Evolutionary conservation across 208 protist species (phyloP), one percentile per base, ranked within the genome.

Genomic region (Trypanosoma cruzi): DNA sequence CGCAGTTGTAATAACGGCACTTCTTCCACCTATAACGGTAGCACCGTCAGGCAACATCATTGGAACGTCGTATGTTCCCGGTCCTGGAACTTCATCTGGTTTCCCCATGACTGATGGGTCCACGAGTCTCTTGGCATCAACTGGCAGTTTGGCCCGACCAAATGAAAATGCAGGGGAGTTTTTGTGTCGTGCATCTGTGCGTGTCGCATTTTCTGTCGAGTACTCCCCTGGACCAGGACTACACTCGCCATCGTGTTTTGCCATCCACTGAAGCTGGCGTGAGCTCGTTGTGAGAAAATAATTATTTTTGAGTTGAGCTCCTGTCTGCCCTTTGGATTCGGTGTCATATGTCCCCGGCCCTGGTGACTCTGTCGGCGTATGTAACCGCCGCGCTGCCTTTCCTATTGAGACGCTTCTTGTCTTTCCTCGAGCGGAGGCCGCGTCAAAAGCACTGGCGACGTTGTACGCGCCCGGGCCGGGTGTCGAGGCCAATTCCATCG

Each of bases 381-480:
- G 56, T 32, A 65, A 36, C 34, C 42, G 29, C 28, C 64, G 58
- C 26, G 58, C 50, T n/a, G 59, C 59, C 10, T 68, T 22, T 18
- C 64, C 60, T 29, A 71, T 65, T 18, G 61, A 65, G 4, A 69
- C 42, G 18, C 58, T 52, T 20, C 55, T n/a, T 16, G 59, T 28
- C 26, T 53, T 58, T 34, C 53, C 50, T 32, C 64, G 64, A 3
- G n/a, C n/a, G 28, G 81, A 81, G 61, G 62, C 74, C 26, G 34
- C 55, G 22, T 72, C 64, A 64, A 77, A 87, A 40, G 81, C 77
- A 20, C 64, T 64, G 28, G 73, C 60, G n/a, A 85, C 68, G 32
- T 89, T 74, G 68, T 89, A 92, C 31, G 81, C 77, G 22, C 86
- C 86, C 13, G 86, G 86, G 8, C 86, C 81, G n/a, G 86, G 86